Conservation (phyloP, 371 early-diverging fungal genomes). For the Apophysomyces trapeziformis region DNA sequence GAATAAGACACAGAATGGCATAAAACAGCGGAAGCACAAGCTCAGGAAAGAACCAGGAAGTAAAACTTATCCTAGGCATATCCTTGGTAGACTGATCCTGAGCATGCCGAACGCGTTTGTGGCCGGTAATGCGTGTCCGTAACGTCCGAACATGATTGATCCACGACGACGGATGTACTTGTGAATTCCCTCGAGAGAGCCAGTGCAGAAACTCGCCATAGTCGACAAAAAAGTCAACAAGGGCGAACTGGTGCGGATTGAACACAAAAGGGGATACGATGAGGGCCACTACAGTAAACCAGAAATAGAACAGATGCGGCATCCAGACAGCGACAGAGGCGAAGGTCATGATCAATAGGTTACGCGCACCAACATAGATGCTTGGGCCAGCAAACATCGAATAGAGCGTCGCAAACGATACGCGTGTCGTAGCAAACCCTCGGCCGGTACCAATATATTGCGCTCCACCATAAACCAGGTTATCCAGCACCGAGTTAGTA, state of each 20-base stretch:
- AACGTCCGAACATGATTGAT: conserved; percentile 71
- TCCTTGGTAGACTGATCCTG: not conserved
- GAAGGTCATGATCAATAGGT: conserved; percentile 70
- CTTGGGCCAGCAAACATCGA: conserved; percentile 81
- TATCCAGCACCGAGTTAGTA: conserved; percentile 76
- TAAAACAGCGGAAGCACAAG: conserved; percentile 70
- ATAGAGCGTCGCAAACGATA: conserved; percentile 75
- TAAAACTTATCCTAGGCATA: conserved; percentile 51
- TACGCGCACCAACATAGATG: conserved; percentile 76
- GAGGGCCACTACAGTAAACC: conserved; percentile 78
- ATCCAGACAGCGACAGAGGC: conserved; percentile 72
- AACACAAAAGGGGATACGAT: conserved; percentile 80
- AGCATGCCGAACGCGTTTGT: conserved; percentile 55
- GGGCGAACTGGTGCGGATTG: conserved; percentile 83
- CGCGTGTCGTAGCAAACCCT: conserved; percentile 84
- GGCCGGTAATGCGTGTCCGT: conserved; percentile 76
- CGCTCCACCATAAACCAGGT: conserved; percentile 83
- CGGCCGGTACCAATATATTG: conserved; percentile 89
- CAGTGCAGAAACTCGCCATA: conserved; percentile 80
- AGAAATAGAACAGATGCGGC: conserved; percentile 80
- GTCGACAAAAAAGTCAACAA: conserved; percentile 77
- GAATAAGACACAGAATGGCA: conserved; percentile 63
- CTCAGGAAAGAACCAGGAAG: conserved; percentile 74
- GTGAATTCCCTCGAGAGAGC: conserved; percentile 78
- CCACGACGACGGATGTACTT: conserved; percentile 73